phyloP scores from a whole-genome alignment of 495 filamentous ascomycete species.

The Penicillium robsamsonii region DNA sequence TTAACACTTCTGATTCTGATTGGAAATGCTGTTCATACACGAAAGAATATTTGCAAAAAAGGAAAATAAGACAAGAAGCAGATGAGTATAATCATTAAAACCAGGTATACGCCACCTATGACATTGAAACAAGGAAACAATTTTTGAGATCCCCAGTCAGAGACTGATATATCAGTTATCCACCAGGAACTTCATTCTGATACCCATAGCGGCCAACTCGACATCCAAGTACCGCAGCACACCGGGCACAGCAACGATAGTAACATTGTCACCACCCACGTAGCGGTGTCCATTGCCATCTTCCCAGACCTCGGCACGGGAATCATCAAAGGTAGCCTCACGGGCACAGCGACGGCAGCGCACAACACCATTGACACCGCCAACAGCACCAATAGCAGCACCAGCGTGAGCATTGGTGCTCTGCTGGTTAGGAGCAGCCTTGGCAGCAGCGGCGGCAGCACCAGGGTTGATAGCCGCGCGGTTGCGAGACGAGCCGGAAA shows the following conservation, averaged over 20 bases:
- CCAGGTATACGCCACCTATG: conserved; percentile 32
- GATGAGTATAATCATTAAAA: conserved; percentile 20
- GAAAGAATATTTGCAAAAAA: conserved; percentile 23
- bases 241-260: conserved; percentile 86
- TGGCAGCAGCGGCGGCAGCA: conserved; percentile 34
- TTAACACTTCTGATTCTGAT: conserved; percentile 11
- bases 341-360: conserved; percentile 82
- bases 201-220: conserved; percentile 90
- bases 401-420: conserved; percentile 14
- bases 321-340: conserved; percentile 59
- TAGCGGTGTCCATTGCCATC: conserved; percentile 79
- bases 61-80: conserved; percentile 15
- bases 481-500: conserved; percentile 36
- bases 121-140: conserved; percentile 22
- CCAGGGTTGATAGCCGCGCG: conserved; percentile 29
- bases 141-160: conserved; percentile 17
- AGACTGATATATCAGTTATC: conserved; percentile 36
- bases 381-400: conserved; percentile 22
- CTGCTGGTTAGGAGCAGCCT: conserved; percentile 33
- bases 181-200: conserved; percentile 85
- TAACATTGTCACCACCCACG: conserved; percentile 85
- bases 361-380: conserved; percentile 63
- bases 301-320: conserved; percentile 79
- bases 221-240: conserved; percentile 92
- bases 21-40: conserved; percentile 14